Evolutionary conservation across 2,329 filamentous ascomycete species (phyloP).

Genomic region (Drechmeria coniospora): DNA sequence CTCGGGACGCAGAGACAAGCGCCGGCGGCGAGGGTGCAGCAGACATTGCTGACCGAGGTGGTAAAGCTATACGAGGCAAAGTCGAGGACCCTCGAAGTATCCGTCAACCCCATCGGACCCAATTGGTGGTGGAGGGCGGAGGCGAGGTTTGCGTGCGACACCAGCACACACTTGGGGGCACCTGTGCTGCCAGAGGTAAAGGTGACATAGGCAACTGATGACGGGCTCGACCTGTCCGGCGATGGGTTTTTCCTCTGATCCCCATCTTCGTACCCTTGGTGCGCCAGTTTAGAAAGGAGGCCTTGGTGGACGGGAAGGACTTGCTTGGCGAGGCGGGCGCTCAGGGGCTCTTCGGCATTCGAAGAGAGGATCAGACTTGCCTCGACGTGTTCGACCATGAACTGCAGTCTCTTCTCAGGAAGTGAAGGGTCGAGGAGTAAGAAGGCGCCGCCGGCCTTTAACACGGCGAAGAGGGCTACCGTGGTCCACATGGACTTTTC

Average conservation of each 20-base stretch:
- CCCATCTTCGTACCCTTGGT: neutral
- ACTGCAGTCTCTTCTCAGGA: neutral
- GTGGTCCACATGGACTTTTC: slow-evolving; percentile 1
- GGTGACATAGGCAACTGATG: neutral
- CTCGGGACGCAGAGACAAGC: slow-evolving; percentile 4
- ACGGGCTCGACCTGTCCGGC: neutral
- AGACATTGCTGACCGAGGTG: slow-evolving; percentile 1
- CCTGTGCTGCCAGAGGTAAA: neutral
- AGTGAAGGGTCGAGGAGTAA: neutral
- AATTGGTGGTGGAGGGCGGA: neutral
- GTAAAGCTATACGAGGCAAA: slow-evolving; percentile 3
- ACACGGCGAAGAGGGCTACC: neutral
- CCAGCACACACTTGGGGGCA: neutral
- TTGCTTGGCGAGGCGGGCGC: neutral
- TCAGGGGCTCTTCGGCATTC: neutral
- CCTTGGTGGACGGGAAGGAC: neutral
- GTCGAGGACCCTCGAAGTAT: neutral
- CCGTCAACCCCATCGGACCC: neutral
- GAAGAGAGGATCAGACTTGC: neutral
- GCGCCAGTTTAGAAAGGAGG: neutral
- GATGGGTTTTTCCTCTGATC: neutral
- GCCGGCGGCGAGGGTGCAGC: slow-evolving; percentile 1
- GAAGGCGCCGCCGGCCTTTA: slow-evolving; percentile 1
- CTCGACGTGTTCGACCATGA: neutral
- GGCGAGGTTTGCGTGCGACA: neutral